These are phyloP conservation scores for Xylaria arbuscula DNA, from an alignment of 2,329 filamentous ascomycete species.

Conservation along the genomic window DNA sequence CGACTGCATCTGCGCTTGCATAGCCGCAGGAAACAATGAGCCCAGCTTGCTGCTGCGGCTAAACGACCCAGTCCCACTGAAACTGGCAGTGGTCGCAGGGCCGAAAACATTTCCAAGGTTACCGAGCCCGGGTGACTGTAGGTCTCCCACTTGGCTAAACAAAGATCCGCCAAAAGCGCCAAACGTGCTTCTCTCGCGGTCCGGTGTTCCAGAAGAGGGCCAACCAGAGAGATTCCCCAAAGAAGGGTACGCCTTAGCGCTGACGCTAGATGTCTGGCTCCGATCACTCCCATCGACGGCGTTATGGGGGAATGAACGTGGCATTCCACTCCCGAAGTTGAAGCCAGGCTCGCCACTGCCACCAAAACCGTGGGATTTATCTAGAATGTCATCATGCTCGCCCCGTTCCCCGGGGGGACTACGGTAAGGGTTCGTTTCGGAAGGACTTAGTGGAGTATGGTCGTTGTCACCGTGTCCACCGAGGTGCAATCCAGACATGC, in stretches of 20 bases:
- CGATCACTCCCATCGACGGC: constrained; percentile 80
- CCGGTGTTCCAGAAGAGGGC: constrained; percentile 74
- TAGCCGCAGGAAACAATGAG: constrained; percentile 85
- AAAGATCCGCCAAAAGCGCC: constrained; percentile 81
- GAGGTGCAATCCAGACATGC: constrained; percentile 69
- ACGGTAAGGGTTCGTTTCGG: constrained; percentile 95
- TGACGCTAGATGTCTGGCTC: constrained; percentile 91
- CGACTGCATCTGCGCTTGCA: constrained; percentile 90
- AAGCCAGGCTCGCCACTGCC: constrained; percentile 63
- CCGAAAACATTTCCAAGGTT: constrained; percentile 78
- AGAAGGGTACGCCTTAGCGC: constrained; percentile 77
- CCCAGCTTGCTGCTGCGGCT: constrained; percentile 84
- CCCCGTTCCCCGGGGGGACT: constrained; percentile 83
- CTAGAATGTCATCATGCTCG: constrained; percentile 68
- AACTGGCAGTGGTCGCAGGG: constrained; percentile 64
- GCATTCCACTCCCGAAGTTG: constrained; percentile 56
- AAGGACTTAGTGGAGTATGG: constrained; percentile 86
- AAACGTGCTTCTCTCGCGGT: constrained; percentile 68
- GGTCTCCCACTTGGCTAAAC: constrained; percentile 80
- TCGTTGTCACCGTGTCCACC: constrained; percentile 67
- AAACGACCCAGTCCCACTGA: constrained; percentile 71
- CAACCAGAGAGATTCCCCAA: constrained; percentile 72
- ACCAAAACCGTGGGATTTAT: constrained; percentile 62
- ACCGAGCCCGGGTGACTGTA: constrained; percentile 78
- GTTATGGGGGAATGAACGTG: constrained; percentile 60